Percentiles rank a stretch among this genome's conserved stretches.
These are phyloP conservation scores for Emergomyces africanus DNA, from an alignment of 2,329 filamentous ascomycete species.

Conservation along the genomic window DNA sequence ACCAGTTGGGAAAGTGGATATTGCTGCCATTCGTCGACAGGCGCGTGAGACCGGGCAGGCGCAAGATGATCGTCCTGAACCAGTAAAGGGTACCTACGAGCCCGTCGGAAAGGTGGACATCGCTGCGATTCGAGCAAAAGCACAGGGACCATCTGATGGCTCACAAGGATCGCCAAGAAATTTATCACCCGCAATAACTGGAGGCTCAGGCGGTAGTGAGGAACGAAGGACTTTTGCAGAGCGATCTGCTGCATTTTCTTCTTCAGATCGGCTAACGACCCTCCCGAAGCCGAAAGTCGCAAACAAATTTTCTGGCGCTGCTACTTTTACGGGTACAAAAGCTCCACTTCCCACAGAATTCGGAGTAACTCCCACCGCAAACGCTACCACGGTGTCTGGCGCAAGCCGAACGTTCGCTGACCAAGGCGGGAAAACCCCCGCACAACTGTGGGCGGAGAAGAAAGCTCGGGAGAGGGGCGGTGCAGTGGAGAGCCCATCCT, in stretches of 20 bases:
- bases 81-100: constrained; percentile 87
- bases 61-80: constrained; percentile 64
- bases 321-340: constrained; percentile 76
- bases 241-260: constrained; percentile 57
- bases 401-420: constrained; percentile 92
- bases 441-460: constrained; percentile 95
- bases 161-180: constrained; percentile 22
- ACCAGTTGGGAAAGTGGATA: constrained; percentile 94
- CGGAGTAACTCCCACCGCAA: constrained; percentile 45
- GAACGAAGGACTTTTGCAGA: constrained; percentile 58
- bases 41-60: constrained; percentile 45
- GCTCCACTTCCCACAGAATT: constrained; percentile 64
- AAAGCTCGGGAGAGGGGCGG: constrained; percentile 69
- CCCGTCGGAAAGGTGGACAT: constrained; percentile 96
- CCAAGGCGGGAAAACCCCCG: constrained; percentile 87
- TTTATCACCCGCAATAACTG: constrained; percentile 33
- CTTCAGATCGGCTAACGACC: constrained; percentile 67
- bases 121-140: constrained; percentile 74
- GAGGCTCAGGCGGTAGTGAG: constrained; percentile 33
- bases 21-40: constrained; percentile 71
- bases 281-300: constrained; percentile 91
- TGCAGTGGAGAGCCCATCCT: constrained; percentile 35
- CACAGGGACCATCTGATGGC: constrained; percentile 40
- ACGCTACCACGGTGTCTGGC: constrained; percentile 51
- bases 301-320: constrained; percentile 66